These are phyloP conservation scores for Adansonia rubrostipa DNA, from an alignment of 441 rosid genomes.

Conservation along the genomic window DNA sequence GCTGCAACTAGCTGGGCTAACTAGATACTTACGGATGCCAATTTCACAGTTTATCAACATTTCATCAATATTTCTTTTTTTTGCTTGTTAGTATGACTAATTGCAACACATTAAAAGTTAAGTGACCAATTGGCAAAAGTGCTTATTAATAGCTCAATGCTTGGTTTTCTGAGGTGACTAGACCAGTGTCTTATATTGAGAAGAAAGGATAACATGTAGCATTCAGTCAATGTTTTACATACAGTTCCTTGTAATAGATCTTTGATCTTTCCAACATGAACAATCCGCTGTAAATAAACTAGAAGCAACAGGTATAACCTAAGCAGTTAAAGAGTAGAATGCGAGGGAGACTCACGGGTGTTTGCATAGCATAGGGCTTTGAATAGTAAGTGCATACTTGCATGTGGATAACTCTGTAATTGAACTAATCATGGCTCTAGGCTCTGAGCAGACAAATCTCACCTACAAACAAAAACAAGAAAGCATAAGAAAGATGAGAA, in stretches of 20 bases:
- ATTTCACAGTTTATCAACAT: not conserved
- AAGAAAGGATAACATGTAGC: not conserved
- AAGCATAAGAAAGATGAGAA: constrained; percentile 10
- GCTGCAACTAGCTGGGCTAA: not conserved
- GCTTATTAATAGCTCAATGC: not conserved
- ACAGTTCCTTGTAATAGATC: not conserved
- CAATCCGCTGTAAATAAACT: constrained; percentile 4
- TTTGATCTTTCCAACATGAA: not conserved
- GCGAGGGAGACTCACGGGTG: constrained; percentile 67
- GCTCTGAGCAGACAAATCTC: constrained; percentile 93
- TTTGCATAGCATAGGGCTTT: constrained; percentile 83
- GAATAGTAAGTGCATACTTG: constrained; percentile 90
- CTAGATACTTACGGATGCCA: not conserved
- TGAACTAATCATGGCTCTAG: constrained; percentile 87
- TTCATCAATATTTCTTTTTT: not conserved
- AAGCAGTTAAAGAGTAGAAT: constrained; percentile 10
- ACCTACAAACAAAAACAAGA: constrained; percentile 53
- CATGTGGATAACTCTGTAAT: constrained; percentile 94
- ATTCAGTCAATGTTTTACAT: constrained; percentile 4
- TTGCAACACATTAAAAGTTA: not conserved
- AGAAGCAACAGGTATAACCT: not conserved
- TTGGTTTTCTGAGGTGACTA: not conserved
- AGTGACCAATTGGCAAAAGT: not conserved
- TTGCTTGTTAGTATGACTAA: not conserved
- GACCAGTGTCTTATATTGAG: constrained; percentile 1